Conservation (phyloP, 495 filamentous ascomycete genomes). For the Penicillium simplicissimum region DNA sequence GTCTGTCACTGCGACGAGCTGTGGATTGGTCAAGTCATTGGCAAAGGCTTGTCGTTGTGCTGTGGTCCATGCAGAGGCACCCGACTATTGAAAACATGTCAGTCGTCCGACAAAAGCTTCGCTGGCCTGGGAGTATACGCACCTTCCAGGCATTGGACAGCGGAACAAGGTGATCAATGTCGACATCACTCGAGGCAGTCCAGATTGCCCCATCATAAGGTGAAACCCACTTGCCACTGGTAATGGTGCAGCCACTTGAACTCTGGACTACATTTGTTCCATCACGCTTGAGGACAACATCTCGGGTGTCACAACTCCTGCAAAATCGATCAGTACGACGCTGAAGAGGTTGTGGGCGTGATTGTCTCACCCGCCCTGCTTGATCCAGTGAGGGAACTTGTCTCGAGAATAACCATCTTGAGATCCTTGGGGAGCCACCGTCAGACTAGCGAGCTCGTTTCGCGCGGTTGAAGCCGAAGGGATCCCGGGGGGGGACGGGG, state of each 20-base stretch:
- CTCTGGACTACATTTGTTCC: slow-evolving; percentile 54
- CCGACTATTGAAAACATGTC: slow-evolving; percentile 30
- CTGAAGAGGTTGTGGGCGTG: not conserved
- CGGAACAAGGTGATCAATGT: slow-evolving; percentile 78
- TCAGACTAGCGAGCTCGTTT: slow-evolving; percentile 54
- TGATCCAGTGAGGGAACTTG: slow-evolving; percentile 69
- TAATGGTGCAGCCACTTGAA: slow-evolving; percentile 52
- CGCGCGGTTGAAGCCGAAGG: slow-evolving; percentile 55
- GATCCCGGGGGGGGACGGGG: slow-evolving; percentile 54
- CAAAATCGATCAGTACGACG: not conserved
- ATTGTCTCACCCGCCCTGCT: slow-evolving; percentile 38
- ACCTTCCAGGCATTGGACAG: slow-evolving; percentile 74
- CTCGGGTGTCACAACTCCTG: slow-evolving; percentile 64
- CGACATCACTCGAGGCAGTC: slow-evolving; percentile 63
- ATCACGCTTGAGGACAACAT: slow-evolving; percentile 69
- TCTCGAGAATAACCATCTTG: slow-evolving; percentile 58
- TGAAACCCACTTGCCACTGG: slow-evolving; percentile 61
- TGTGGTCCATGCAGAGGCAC: slow-evolving; percentile 57
- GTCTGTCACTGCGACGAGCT: slow-evolving; percentile 73
- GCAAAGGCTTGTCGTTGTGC: slow-evolving; percentile 63
- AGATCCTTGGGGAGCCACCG: slow-evolving; percentile 53
- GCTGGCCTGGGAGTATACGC: slow-evolving; percentile 3
- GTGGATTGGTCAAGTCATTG: slow-evolving; percentile 69
- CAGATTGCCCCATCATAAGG: slow-evolving; percentile 71
- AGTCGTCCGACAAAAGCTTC: not conserved